These are phyloP conservation scores for Silene latifolia DNA, from an alignment of 148 eudicot species.

Conservation along the genomic window DNA sequence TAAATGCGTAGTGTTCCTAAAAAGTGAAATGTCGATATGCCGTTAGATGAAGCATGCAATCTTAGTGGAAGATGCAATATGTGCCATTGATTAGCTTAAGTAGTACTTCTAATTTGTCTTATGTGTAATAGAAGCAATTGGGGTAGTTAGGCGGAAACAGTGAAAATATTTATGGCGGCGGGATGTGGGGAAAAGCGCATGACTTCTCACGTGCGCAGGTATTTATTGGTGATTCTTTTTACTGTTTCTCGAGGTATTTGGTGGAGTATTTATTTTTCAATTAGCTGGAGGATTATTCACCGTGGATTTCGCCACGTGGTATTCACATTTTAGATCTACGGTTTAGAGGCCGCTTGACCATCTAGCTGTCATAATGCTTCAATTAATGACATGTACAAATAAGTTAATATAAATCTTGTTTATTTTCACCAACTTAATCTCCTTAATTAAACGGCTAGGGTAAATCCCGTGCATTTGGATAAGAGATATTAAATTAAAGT, in stretches of 20 bases:
- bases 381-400: no score
- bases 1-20: not conserved
- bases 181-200: slow-evolving; percentile 26
- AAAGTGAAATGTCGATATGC: not conserved
- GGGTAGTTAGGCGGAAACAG: slow-evolving; percentile 4
- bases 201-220: slow-evolving; percentile 46
- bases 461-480: no score
- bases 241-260: slow-evolving; percentile 1
- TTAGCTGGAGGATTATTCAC: not conserved
- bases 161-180: slow-evolving; percentile 36
- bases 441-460: no score
- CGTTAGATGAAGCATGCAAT: slow-evolving; percentile 21
- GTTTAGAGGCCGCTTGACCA: slow-evolving; percentile 17
- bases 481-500: no score
- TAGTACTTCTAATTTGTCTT: slow-evolving; percentile 5
- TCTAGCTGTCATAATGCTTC: not conserved
- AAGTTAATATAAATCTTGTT: no score
- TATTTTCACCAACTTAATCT: no score
- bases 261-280: slow-evolving; percentile 1
- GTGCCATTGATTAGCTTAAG: slow-evolving; percentile 23
- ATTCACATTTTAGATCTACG: slow-evolving; percentile 30
- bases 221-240: slow-evolving; percentile 18
- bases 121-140: not conserved
- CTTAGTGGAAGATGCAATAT: slow-evolving; percentile 25
- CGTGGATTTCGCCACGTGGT: slow-evolving; percentile 22